Percentiles rank a stretch among this genome's conserved stretches.
Evolutionary conservation across 108 stramenopile species (phyloP).

Genomic region (Asterionellopsis glacialis): DNA sequence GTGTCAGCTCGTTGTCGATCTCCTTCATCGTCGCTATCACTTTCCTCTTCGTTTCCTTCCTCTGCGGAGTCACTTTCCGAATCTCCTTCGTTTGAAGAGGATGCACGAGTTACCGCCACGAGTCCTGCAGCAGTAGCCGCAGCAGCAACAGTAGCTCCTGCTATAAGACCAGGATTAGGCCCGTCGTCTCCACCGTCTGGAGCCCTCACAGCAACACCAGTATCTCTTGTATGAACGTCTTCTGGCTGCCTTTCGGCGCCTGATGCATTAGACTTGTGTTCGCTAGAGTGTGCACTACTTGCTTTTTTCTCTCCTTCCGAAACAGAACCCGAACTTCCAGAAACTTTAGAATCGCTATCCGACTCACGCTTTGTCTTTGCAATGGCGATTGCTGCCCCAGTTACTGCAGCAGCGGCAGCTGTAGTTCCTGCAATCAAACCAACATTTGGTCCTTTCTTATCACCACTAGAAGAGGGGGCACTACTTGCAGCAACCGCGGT

Average conservation of each 20-base stretch:
- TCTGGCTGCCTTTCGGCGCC: not conserved
- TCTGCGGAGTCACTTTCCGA: constrained; percentile 1
- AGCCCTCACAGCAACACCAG: not conserved
- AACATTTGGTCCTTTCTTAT: not conserved
- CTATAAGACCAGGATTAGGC: not conserved
- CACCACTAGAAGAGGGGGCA: not conserved
- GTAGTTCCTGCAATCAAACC: not conserved
- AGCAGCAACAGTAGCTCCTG: not conserved
- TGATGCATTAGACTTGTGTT: not conserved
- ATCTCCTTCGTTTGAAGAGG: not conserved
- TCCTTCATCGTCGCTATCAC: constrained; percentile 1
- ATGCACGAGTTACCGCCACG: not conserved
- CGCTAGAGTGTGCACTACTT: not conserved
- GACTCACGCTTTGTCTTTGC: not conserved
- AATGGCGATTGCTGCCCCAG: not conserved
- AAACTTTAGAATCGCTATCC: not conserved
- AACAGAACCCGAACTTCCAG: not conserved
- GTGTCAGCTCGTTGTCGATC: too few species aligned
- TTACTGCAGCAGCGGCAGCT: not conserved
- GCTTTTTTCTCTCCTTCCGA: not conserved
- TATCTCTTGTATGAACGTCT: not conserved
- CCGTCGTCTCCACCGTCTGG: not conserved
- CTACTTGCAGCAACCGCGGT: not conserved
- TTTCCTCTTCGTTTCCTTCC: not conserved
- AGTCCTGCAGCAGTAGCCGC: not conserved